A percentile compares a stretch with the other conserved stretches of the same genome.
These are phyloP conservation scores for Umbelopsis vinacea DNA, from an alignment of 192 early-diverging fungal genomes.

Conservation along the genomic window DNA sequence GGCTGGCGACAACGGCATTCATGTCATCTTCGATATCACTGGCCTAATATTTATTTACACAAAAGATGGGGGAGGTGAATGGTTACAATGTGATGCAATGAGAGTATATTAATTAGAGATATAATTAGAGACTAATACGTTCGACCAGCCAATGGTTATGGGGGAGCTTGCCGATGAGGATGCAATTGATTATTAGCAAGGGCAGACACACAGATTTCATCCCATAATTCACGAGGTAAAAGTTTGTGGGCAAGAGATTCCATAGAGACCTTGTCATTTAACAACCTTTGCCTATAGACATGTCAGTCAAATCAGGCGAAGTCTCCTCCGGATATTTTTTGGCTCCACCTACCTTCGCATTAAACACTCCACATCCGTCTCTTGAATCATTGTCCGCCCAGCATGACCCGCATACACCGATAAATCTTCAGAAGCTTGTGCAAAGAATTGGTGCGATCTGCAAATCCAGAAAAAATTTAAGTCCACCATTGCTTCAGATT, in stretches of 20 bases:
- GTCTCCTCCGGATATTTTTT: background rate
- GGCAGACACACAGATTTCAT: conserved; percentile 29
- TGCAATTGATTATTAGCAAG: conserved; percentile 23
- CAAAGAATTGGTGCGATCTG: conserved; percentile 46
- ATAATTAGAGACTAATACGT: too few relatives aligned
- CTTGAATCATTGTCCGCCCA: conserved; percentile 43
- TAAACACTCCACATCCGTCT: conserved; percentile 39
- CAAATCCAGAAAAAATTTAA: background rate
- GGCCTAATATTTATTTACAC: background rate
- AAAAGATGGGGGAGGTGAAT: background rate
- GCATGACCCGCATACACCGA: conserved; percentile 46
- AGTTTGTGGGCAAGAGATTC: conserved; percentile 42
- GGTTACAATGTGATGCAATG: background rate
- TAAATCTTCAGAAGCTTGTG: conserved; percentile 42
- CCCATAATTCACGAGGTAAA: conserved; percentile 42
- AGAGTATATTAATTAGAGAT: too few relatives aligned
- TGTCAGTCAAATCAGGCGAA: background rate
- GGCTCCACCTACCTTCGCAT: conserved; percentile 40
- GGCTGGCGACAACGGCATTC: too few relatives aligned
- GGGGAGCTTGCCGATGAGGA: background rate
- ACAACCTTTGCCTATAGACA: conserved; percentile 36
- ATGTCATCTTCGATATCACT: too few relatives aligned
- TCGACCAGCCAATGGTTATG: background rate
- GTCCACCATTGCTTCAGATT: background rate
- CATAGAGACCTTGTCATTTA: conserved; percentile 36